These are phyloP conservation scores for Chenopodium quinoa DNA, from an alignment of 148 eudicot species.

Conservation along the genomic window DNA sequence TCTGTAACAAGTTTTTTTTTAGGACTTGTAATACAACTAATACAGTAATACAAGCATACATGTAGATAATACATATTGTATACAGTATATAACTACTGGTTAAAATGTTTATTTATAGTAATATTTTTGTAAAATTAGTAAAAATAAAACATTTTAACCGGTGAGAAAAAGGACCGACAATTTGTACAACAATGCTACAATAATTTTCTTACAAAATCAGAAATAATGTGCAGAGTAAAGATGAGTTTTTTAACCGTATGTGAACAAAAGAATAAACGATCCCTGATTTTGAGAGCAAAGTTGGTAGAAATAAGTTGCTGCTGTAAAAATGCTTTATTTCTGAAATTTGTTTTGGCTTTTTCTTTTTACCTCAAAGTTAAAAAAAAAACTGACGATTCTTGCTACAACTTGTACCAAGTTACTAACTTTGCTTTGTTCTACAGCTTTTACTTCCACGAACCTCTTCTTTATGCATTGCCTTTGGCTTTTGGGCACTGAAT, in stretches of 20 bases:
- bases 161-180: neutral
- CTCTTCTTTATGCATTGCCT: neutral
- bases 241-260: neutral
- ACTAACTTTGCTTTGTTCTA: neutral
- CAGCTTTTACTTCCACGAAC: neutral
- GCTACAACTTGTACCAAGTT: neutral
- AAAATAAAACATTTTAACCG: too few species aligned
- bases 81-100: too few species aligned
- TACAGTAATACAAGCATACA: too few species aligned
- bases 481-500: neutral
- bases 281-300: conserved; percentile 26
- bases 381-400: neutral
- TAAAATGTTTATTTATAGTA: too few species aligned
- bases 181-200: neutral
- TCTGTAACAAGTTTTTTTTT: too few species aligned
- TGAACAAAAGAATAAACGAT: conserved; percentile 4
- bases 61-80: too few species aligned
- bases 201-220: neutral
- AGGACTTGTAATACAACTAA: too few species aligned
- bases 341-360: neutral
- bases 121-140: too few species aligned
- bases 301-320: neutral
- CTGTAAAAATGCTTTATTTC: neutral
- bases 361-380: conserved; percentile 10
- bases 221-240: neutral